These are phyloP conservation scores for Phyllosticta capitalensis DNA, from an alignment of 2,329 filamentous ascomycete genomes.

Conservation along the genomic window DNA sequence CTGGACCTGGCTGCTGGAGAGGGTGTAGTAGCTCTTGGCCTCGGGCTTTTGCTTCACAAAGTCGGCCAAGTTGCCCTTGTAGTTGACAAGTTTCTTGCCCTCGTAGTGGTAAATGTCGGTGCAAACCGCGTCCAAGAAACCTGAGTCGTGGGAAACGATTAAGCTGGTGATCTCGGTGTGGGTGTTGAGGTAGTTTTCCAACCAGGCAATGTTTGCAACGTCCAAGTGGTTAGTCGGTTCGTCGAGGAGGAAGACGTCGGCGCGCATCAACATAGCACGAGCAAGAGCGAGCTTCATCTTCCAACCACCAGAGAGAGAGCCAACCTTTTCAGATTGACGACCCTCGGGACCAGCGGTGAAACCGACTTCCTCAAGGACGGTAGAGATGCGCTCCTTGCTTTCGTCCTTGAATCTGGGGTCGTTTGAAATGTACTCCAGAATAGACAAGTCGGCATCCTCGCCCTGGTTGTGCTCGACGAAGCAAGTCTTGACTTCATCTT, in stretches of 20 bases:
- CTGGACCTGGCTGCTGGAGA: conserved; percentile 77
- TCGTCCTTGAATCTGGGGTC: conserved; percentile 77
- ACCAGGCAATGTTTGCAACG: conserved; percentile 90
- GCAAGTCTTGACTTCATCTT: conserved; percentile 87
- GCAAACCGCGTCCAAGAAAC: conserved; percentile 92
- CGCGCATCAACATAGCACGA: conserved; percentile 89
- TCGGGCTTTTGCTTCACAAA: conserved; percentile 89
- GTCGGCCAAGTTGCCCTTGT: conserved; percentile 69
- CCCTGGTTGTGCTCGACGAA: conserved; percentile 99
- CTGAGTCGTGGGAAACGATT: conserved; percentile 97
- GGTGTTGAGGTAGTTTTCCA: conserved; percentile 89
- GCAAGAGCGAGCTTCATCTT: conserved; percentile 99
- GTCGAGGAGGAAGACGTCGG: conserved; percentile 93
- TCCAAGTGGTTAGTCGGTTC: conserved; percentile 99
- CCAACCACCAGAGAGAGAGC: conserved; percentile 94
- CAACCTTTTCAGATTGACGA: conserved; percentile 79
- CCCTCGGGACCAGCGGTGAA: conserved; percentile 87
- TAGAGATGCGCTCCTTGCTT: conserved; percentile 69
- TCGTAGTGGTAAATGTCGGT: conserved; percentile 99
- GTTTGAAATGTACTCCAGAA: conserved; percentile 84
- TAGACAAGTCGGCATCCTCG: conserved; percentile 92
- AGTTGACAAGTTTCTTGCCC: conserved; percentile 84
- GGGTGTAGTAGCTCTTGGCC: conserved; percentile 95
- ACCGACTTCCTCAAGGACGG: conserved; percentile 82
- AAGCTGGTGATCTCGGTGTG: conserved; percentile 94